Conservation (phyloP, 2,329 filamentous ascomycete species). For the Nannizziopsis arthrosporioides region DNA sequence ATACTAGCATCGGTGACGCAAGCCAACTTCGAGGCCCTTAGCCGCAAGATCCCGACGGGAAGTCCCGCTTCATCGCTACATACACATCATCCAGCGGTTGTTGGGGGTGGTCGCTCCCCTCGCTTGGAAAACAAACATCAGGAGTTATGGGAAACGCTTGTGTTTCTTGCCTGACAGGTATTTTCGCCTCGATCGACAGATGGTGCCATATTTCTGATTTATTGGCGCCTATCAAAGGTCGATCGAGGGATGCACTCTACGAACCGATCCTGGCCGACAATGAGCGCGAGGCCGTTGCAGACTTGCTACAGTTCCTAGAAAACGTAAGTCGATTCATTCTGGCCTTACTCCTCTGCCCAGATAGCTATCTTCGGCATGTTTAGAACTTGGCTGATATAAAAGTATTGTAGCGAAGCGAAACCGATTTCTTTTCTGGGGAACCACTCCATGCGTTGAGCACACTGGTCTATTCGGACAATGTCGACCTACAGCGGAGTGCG, state of each 20-base stretch:
- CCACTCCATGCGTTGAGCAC: conserved; percentile 88
- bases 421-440: conserved; percentile 95
- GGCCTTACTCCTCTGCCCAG: not conserved
- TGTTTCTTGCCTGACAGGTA: conserved; percentile 31
- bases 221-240: conserved; percentile 44
- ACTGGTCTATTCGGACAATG: conserved; percentile 95
- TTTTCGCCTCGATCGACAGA: conserved; percentile 25
- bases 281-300: conserved; percentile 92
- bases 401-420: conserved; percentile 68
- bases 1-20: too few species aligned
- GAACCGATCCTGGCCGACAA: conserved; percentile 85
- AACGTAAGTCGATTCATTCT: conserved; percentile 52
- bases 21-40: too few species aligned
- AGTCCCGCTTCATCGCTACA: not conserved
- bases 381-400: not conserved
- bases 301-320: conserved; percentile 88
- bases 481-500: conserved; percentile 91
- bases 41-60: not conserved
- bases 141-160: conserved; percentile 29
- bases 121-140: not conserved
- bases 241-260: conserved; percentile 68
- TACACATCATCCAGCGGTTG: not conserved
- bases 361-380: not conserved
- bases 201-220: conserved; percentile 36
- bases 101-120: conserved; percentile 4